phyloP scores from a whole-genome alignment of 2,329 filamentous ascomycete species.

The Trichoderma guizhouense region DNA sequence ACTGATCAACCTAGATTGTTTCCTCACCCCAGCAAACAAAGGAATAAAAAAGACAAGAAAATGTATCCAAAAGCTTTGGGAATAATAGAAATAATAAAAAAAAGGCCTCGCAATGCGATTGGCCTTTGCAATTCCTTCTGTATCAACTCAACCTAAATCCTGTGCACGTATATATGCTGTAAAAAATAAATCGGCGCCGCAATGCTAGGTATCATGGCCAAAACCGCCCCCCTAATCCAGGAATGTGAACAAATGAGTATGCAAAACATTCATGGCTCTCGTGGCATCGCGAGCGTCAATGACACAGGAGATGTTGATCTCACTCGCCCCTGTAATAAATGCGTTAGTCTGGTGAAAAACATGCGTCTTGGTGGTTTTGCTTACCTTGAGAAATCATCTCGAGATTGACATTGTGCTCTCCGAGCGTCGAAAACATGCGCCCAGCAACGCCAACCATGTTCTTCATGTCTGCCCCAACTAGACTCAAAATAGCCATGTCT shows the following conservation, averaged over 20 bases:
- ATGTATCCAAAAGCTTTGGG: neutral
- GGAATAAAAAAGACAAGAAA: neutral
- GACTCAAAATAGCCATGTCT: constrained; percentile 91
- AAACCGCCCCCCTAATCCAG: constrained; percentile 55
- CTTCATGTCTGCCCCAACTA: constrained; percentile 95
- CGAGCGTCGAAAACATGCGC: constrained; percentile 90
- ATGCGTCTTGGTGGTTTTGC: neutral
- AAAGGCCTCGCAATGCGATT: neutral
- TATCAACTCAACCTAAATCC: neutral
- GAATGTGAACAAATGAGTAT: constrained; percentile 96
- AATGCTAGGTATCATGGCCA: neutral
- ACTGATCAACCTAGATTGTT: neutral
- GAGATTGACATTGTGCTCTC: constrained; percentile 91
- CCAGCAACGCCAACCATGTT: constrained; percentile 95
- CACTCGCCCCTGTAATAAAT: constrained; percentile 72
- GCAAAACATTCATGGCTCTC: constrained; percentile 90
- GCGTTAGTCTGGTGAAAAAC: neutral
- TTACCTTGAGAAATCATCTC: constrained; percentile 99
- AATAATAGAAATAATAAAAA: neutral
- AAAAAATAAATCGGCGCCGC: neutral
- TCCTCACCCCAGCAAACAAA: neutral
- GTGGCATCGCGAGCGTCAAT: constrained; percentile 89
- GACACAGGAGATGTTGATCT: constrained; percentile 99
- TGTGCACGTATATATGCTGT: neutral
- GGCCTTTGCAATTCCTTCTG: neutral